Evolutionary conservation across 257 asterid genomes (phyloP), one percentile per base, ranked within the genome.

Genomic region (Hygrophila difformis): DNA sequence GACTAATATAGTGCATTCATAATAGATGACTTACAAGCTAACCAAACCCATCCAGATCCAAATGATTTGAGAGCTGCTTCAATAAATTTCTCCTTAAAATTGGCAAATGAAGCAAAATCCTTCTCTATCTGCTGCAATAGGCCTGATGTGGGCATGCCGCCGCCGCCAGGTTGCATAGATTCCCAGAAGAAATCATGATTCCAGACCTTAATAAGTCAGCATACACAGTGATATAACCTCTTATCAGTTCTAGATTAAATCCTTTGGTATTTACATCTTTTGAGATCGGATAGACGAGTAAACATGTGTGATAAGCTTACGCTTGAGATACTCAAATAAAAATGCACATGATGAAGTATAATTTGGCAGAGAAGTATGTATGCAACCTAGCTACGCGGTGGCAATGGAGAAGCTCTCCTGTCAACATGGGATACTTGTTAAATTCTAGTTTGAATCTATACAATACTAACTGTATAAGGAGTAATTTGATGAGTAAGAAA

Each of bases 171-270:
- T 62, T 77, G 79, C 96, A 88, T 84, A 46, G 96, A 84, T 50
- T 82, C 95, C 96, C 96, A 88, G 65, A 84, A 88, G 75, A 84
- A 88, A 71, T 88, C 84, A 67, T 88, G 96, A 72, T 88, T 88
- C 97, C 97, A 88, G 18, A 84, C 84, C 97, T 88, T 45, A 53
- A 44, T 33, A 56, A 8, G 50, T 42, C 41, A 47, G 46, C 52
- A 55, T 29, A 49, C n/a, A 43, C 53, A 47, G 37, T 51, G 56
- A 45, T 16, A 58, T 53, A 14, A 50, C 29, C 44, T 26, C 14
- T 20, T 28, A 60, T 10, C 16, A 62, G 21, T 51, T 35, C 48
- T 53, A 28, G 44, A 49, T 45, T 19, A 14, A 33, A 56, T 19
- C 24, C 18, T 7, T 34, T 13, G 11, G 38, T 26, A 49, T 48